Evolutionary conservation across 169 alveolate species (phyloP).

Genomic region (Babesia bovis): DNA sequence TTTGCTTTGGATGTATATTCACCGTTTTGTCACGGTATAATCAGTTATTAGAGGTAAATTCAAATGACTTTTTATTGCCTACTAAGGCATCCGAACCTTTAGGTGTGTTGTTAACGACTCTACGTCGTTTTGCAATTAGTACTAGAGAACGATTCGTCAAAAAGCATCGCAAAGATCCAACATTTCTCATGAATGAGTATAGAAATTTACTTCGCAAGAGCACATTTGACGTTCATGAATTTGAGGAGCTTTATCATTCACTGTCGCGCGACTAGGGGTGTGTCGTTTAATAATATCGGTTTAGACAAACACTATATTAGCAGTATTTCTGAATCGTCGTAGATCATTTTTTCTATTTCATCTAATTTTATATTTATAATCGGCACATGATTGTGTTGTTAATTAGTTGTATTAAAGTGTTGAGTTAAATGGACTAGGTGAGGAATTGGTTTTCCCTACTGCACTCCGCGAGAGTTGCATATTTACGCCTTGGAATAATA

Average conservation of each 20-base stretch:
- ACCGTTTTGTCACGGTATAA: neutral
- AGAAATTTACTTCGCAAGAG: neutral
- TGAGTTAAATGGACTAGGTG: too few species aligned
- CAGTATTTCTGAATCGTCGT: too few species aligned
- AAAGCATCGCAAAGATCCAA: neutral
- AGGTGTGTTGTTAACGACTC: conserved; percentile 8
- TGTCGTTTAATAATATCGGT: too few species aligned
- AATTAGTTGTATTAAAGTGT: too few species aligned
- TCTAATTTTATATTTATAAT: too few species aligned
- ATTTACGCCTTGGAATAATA: neutral
- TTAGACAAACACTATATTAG: too few species aligned
- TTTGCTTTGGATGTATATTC: conserved; percentile 54
- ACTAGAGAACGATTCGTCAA: conserved; percentile 19
- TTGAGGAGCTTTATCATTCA: neutral
- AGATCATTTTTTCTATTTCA: too few species aligned
- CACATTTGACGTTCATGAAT: neutral
- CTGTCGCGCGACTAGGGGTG: conserved; percentile 10
- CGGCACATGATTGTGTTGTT: too few species aligned
- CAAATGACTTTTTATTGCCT: conserved; percentile 35
- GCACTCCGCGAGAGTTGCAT: neutral
- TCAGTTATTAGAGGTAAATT: neutral
- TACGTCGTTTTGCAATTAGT: conserved; percentile 6
- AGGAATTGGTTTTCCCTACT: too few species aligned
- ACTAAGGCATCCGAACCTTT: conserved; percentile 13
- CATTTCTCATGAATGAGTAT: conserved; percentile 36